phyloP scores from a whole-genome alignment of 345 rosid genomes.

The Corymbia maculata region DNA sequence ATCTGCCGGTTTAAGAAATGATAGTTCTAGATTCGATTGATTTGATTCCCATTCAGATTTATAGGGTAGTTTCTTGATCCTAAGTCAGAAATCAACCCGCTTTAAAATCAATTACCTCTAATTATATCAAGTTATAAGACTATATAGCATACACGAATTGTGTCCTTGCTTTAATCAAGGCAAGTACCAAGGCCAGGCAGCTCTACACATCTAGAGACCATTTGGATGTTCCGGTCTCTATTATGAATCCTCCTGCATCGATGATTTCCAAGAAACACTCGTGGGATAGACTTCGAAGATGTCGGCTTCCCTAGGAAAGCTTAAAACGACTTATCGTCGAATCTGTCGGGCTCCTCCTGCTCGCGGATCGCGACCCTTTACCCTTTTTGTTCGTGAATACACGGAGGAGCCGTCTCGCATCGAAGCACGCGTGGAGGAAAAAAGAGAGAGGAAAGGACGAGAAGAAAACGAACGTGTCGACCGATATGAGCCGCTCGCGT shows the following conservation, averaged over 20 bases:
- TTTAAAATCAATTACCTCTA: too few relatives aligned
- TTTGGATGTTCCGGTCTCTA: neutral
- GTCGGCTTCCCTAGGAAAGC: neutral
- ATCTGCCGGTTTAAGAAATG: neutral
- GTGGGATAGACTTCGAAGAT: neutral
- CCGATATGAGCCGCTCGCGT: neutral
- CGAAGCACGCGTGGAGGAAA: neutral
- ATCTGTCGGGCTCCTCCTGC: neutral
- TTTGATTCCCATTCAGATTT: neutral
- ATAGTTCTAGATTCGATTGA: neutral
- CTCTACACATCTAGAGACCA: neutral
- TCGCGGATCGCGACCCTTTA: neutral
- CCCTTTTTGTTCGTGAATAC: neutral
- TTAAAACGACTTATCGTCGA: neutral
- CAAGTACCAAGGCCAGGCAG: neutral
- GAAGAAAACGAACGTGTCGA: neutral
- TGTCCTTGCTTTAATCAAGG: neutral
- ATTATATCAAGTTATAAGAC: neutral
- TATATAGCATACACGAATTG: neutral
- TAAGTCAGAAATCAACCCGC: neutral
- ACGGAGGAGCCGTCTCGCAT: neutral
- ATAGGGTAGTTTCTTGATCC: accelerated
- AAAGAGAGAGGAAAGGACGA: neutral
- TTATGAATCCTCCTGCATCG: neutral
- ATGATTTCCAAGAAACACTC: neutral